A percentile compares a stretch with the other conserved stretches of the same genome.
phyloP scores from a whole-genome alignment of 2,329 filamentous ascomycete species.

The Talaromyces marneffei region DNA sequence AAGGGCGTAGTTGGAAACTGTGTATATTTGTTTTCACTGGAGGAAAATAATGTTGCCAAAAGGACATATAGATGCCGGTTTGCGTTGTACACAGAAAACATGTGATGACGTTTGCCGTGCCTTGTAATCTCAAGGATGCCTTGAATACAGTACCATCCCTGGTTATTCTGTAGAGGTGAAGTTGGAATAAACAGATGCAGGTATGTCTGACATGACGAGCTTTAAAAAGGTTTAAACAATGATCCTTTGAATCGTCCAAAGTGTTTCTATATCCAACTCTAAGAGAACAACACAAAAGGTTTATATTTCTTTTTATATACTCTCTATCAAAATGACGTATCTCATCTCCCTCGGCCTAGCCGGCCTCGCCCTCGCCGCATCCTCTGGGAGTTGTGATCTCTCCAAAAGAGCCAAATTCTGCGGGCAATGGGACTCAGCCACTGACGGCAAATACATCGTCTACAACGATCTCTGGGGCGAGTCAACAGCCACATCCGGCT shows the following conservation, averaged over 20 bases:
- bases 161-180: not conserved
- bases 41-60: not conserved
- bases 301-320: not conserved
- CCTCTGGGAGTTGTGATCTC: conserved; percentile 20
- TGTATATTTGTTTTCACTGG: not conserved
- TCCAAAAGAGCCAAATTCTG: conserved; percentile 31
- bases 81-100: not conserved
- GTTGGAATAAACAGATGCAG: not conserved
- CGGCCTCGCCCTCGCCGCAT: conserved; percentile 12
- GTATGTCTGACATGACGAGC: not conserved
- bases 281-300: not conserved
- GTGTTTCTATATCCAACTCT: not conserved
- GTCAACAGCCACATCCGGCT: conserved; percentile 30
- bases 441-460: conserved; percentile 42
- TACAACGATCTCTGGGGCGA: conserved; percentile 52
- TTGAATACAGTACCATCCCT: not conserved
- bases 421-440: conserved; percentile 35
- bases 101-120: not conserved
- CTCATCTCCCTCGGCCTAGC: not conserved
- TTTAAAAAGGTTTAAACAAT: not conserved
- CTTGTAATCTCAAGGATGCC: not conserved
- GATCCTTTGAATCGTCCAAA: not conserved
- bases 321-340: conserved; percentile 1
- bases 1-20: not conserved
- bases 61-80: not conserved